Conservation (phyloP, 208 protist genomes). For the Acanthamoeba healyi region DNA sequence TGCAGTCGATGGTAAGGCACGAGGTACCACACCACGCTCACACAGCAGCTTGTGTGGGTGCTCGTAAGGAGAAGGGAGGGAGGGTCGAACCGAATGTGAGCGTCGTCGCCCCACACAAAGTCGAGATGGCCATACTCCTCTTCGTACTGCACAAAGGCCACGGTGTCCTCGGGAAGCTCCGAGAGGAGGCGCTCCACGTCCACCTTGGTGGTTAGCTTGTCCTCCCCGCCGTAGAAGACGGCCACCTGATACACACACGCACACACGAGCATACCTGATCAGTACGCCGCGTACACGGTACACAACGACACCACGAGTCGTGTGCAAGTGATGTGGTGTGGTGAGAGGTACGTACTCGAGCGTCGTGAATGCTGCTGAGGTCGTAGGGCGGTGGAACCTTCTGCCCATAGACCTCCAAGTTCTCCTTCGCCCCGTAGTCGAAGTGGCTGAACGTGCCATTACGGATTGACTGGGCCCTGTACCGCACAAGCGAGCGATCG, state of each 20-base stretch:
- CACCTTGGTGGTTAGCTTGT: slow-evolving; percentile 62
- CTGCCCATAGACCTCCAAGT: slow-evolving; percentile 54
- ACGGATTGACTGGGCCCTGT: slow-evolving; percentile 62
- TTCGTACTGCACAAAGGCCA: slow-evolving; percentile 60
- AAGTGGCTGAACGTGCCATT: slow-evolving; percentile 42
- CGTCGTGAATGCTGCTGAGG: background rate
- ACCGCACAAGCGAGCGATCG: background rate
- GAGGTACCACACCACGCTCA: background rate
- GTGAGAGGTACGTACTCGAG: background rate
- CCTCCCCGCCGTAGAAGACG: slow-evolving; percentile 67
- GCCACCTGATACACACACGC: too few relatives aligned
- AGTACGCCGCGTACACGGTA: background rate
- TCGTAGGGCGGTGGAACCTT: slow-evolving; percentile 43
- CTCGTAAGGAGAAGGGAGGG: background rate
- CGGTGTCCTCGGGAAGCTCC: background rate
- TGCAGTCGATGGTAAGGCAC: background rate
- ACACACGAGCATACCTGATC: too few relatives aligned
- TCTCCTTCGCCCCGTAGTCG: slow-evolving; percentile 69
- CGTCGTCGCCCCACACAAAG: slow-evolving; percentile 74
- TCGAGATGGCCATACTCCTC: slow-evolving; percentile 72
- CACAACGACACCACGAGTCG: background rate
- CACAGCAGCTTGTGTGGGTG: too few relatives aligned
- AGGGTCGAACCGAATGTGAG: slow-evolving; percentile 3
- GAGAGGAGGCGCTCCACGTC: slow-evolving; percentile 69
- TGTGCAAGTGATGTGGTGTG: too few relatives aligned